Conservation (phyloP, 257 asterid species). For the Fraxinus anomala region DNA sequence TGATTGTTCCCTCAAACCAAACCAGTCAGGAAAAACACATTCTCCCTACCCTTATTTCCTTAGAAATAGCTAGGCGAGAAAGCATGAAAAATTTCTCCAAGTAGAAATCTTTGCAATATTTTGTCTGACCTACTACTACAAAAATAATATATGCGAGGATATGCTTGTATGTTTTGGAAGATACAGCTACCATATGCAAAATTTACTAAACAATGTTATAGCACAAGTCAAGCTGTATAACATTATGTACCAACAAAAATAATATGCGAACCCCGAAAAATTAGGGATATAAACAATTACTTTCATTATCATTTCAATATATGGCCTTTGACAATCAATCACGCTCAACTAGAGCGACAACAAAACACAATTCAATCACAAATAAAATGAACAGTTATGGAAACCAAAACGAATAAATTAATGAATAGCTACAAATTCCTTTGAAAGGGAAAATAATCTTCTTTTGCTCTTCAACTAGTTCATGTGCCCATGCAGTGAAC, state of each 20-base stretch:
- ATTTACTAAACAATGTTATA: neutral
- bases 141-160: too few relatives aligned
- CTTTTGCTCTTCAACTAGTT: slow-evolving; percentile 36
- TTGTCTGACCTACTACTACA: too few relatives aligned
- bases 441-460: slow-evolving; percentile 38
- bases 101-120: too few relatives aligned
- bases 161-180: too few relatives aligned
- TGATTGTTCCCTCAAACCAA: too few relatives aligned
- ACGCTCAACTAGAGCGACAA: slow-evolving; percentile 22
- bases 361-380: slow-evolving; percentile 48
- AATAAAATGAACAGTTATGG: slow-evolving; percentile 43
- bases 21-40: too few relatives aligned
- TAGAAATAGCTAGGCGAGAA: too few relatives aligned
- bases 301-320: neutral
- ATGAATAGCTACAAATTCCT: slow-evolving; percentile 65
- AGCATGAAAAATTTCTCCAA: too few relatives aligned
- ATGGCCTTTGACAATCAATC: slow-evolving; percentile 24
- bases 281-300: neutral
- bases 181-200: too few relatives aligned
- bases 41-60: too few relatives aligned
- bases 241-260: neutral
- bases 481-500: slow-evolving; percentile 41
- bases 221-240: neutral
- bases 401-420: slow-evolving; percentile 35
- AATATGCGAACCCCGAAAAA: neutral